These are phyloP conservation scores for Sequoiadendron giganteum DNA, from an alignment of 75 land plant species.

Conservation along the genomic window DNA sequence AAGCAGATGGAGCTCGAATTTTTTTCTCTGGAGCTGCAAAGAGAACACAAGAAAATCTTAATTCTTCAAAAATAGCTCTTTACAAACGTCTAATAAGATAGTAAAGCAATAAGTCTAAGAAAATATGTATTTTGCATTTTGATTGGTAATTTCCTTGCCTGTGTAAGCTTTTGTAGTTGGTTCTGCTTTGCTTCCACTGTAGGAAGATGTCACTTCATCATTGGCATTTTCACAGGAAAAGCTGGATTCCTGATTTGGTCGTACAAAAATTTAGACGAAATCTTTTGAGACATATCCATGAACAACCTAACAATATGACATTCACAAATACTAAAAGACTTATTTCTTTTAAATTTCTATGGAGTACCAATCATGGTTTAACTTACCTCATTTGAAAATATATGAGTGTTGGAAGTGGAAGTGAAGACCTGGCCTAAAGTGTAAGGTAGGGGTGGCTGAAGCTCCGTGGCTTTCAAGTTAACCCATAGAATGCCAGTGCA, in stretches of 20 bases:
- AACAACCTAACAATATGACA: neutral
- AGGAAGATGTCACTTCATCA: neutral
- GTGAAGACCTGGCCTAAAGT: neutral
- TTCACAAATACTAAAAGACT: neutral
- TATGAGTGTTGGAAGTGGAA: neutral
- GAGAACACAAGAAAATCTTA: too few species aligned
- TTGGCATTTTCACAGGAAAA: neutral
- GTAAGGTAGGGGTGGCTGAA: neutral
- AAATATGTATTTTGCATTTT: neutral
- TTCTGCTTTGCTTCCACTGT: neutral
- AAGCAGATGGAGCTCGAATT: slow-evolving; percentile 62
- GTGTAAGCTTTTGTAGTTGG: neutral
- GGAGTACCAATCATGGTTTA: too few species aligned
- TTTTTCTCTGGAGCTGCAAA: slow-evolving; percentile 59
- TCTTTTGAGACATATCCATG: neutral
- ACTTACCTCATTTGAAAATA: too few species aligned
- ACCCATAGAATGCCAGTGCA: slow-evolving; percentile 62
- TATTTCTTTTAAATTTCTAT: neutral
- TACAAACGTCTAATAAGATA: neutral
- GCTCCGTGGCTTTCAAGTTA: slow-evolving; percentile 35
- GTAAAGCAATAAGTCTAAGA: neutral
- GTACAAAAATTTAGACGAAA: too few species aligned
- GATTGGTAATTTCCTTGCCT: neutral
- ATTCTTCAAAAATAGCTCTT: too few species aligned
- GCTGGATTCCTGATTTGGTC: neutral